Evolutionary conservation across 2,329 filamentous ascomycete genomes (phyloP).

Genomic region (Intubia oerlemansii): DNA sequence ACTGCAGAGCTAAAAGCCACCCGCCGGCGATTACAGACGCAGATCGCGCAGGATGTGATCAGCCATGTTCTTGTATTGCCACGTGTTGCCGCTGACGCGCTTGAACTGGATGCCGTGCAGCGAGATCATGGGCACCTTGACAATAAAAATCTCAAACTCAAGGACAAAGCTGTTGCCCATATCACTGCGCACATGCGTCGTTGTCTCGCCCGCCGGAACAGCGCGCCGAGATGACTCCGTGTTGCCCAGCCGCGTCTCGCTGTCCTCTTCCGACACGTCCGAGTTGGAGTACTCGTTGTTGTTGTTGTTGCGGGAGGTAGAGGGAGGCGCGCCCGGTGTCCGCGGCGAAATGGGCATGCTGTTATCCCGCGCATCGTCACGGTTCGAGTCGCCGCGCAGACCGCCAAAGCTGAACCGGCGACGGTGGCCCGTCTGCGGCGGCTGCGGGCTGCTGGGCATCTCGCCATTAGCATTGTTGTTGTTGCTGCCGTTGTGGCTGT

Average conservation of each 20-base stretch:
- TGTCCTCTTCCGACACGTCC: slow-evolving; percentile 68
- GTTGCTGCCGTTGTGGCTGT: too few species aligned
- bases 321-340: slow-evolving; percentile 20
- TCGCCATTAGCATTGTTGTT: too few species aligned
- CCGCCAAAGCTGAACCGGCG: slow-evolving; percentile 73
- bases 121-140: slow-evolving; percentile 85
- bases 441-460: slow-evolving; percentile 33
- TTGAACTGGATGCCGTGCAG: slow-evolving; percentile 97
- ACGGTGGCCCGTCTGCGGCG: slow-evolving; percentile 33
- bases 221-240: slow-evolving; percentile 18
- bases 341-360: slow-evolving; percentile 26
- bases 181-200: slow-evolving; percentile 78
- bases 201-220: slow-evolving; percentile 56
- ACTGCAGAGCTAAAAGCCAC: too few species aligned
- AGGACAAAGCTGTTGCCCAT: slow-evolving; percentile 67
- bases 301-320: neutral
- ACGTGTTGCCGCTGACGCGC: slow-evolving; percentile 83
- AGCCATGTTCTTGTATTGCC: slow-evolving; percentile 98
- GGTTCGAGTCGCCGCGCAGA: slow-evolving; percentile 29
- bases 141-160: slow-evolving; percentile 89
- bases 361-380: slow-evolving; percentile 46
- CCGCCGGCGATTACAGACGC: too few species aligned
- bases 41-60: slow-evolving; percentile 82
- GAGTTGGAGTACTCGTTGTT: slow-evolving; percentile 59
- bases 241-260: slow-evolving; percentile 32